Conservation (phyloP, 2,329 filamentous ascomycete genomes). For the Sarocladiaceae sp. region DNA sequence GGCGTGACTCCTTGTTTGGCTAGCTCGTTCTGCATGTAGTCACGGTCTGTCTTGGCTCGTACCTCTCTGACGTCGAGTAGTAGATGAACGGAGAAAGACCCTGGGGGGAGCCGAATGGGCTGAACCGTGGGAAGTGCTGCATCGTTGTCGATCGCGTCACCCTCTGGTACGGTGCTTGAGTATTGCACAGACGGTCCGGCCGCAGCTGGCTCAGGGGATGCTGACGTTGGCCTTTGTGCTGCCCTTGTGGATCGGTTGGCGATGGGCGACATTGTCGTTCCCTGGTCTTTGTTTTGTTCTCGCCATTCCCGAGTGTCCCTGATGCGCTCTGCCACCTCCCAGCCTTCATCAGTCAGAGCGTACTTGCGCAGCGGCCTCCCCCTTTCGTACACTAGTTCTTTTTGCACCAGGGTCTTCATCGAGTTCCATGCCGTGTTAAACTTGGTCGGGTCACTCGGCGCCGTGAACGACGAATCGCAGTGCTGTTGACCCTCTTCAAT, state of each 20-base stretch:
- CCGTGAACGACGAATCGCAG: constrained; percentile 68
- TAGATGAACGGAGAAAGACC: constrained; percentile 65
- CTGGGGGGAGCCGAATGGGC: constrained; percentile 56
- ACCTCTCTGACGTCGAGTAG: constrained; percentile 72
- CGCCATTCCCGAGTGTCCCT: constrained; percentile 36
- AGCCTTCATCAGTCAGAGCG: constrained; percentile 68
- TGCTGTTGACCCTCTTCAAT: constrained; percentile 64
- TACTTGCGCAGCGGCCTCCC: constrained; percentile 64
- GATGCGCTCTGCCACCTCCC: constrained; percentile 65
- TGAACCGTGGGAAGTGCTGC: constrained; percentile 40
- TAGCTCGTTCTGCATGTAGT: constrained; percentile 71
- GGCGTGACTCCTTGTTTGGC: constrained; percentile 58
- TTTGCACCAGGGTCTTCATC: constrained; percentile 68
- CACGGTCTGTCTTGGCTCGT: constrained; percentile 63
- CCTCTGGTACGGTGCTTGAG: constrained; percentile 25
- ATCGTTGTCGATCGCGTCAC: constrained; percentile 22
- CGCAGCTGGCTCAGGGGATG: constrained; percentile 15
- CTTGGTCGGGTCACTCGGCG: constrained; percentile 58
- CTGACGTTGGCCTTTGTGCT: constrained; percentile 9
- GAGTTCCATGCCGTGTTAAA: constrained; percentile 79
- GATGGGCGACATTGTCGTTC: not conserved
- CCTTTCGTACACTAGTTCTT: constrained; percentile 67
- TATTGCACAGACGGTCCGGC: not conserved
- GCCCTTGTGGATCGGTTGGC: not conserved
- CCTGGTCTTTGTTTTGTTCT: constrained; percentile 6